phyloP scores from a whole-genome alignment of 2,329 filamentous ascomycete genomes.

The Ophiostoma perfectum region DNA sequence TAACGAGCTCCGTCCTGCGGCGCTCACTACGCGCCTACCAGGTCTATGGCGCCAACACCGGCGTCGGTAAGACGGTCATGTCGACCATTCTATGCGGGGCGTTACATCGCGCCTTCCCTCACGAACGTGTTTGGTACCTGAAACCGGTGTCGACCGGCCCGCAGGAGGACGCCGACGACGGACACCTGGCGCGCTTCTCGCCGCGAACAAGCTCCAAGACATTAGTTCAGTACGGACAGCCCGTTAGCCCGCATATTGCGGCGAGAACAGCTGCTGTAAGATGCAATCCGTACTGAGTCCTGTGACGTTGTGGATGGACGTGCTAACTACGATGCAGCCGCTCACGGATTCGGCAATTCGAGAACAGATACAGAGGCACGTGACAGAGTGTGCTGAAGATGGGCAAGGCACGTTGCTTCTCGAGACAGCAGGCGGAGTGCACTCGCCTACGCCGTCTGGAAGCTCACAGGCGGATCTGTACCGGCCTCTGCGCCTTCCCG shows the following conservation, averaged over 20 bases:
- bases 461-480: conserved; percentile 74
- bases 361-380: background rate
- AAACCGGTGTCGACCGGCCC: conserved; percentile 80
- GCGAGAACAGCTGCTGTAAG: background rate
- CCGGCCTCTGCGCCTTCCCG: conserved; percentile 64
- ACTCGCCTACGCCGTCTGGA: conserved; percentile 72
- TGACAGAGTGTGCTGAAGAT: conserved; percentile 51
- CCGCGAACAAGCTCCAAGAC: conserved; percentile 13
- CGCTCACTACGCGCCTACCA: conserved; percentile 64
- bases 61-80: conserved; percentile 79
- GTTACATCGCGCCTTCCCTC: conserved; percentile 43
- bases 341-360: background rate
- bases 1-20: conserved; percentile 50
- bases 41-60: conserved; percentile 77
- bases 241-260: conserved; percentile 64
- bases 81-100: conserved; percentile 66
- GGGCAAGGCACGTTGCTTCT: conserved; percentile 51
- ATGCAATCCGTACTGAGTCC: too few relatives aligned
- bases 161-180: conserved; percentile 37
- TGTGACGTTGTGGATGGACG: background rate
- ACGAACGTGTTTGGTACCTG: conserved; percentile 47
- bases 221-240: conserved; percentile 65
- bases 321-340: background rate
- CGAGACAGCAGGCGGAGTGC: conserved; percentile 77
- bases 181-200: conserved; percentile 19